These are phyloP conservation scores for Diplosphaera chodatii DNA, from an alignment of 139 green algal genomes.

Conservation along the genomic window DNA sequence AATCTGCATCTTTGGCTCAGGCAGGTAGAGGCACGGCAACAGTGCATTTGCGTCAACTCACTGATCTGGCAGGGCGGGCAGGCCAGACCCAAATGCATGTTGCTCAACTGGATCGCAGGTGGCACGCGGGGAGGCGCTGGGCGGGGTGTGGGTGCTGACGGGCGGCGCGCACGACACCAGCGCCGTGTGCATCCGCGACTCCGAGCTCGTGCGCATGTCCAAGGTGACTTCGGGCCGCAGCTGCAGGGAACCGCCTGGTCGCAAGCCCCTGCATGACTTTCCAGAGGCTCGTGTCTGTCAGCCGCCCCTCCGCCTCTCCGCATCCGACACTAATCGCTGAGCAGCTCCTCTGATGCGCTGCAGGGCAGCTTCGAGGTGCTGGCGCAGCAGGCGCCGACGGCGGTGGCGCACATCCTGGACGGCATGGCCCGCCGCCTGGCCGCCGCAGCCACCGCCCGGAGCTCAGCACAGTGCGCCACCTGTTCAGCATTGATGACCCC, in stretches of 20 bases:
- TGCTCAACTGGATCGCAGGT: neutral
- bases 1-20: too few species aligned
- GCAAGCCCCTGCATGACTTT: too few species aligned
- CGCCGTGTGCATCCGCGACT: constrained; percentile 59
- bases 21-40: too few species aligned
- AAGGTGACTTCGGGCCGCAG: constrained; percentile 15
- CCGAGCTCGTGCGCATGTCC: constrained; percentile 68
- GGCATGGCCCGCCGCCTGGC: constrained; percentile 34
- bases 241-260: constrained; percentile 16
- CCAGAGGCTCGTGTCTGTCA: too few species aligned
- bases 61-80: too few species aligned
- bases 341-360: neutral
- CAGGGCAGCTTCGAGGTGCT: constrained; percentile 38
- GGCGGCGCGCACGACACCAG: constrained; percentile 58
- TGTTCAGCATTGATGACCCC: too few species aligned
- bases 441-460: constrained; percentile 11
- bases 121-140: constrained; percentile 61
- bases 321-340: too few species aligned
- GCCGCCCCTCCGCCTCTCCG: too few species aligned
- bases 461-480: neutral
- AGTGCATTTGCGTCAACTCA: too few species aligned
- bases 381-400: constrained; percentile 15
- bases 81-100: too few species aligned
- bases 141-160: constrained; percentile 58
- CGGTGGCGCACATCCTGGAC: constrained; percentile 33